Conservation (phyloP, 441 rosid species). For the Euphorbia schlechtendalii region DNA sequence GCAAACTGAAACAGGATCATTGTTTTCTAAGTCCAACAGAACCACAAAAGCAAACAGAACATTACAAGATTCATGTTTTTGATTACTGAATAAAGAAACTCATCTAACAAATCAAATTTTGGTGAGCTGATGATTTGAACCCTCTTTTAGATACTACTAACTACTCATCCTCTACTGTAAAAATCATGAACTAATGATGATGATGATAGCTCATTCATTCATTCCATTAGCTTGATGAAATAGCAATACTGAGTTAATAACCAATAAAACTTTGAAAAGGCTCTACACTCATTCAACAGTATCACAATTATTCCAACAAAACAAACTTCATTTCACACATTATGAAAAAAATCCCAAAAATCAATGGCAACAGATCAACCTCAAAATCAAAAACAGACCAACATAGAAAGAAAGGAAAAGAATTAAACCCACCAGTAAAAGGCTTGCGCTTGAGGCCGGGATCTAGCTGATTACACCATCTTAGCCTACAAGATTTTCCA, state of each 20-base stretch:
- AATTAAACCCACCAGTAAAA: constrained; percentile 47
- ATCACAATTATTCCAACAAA: background rate
- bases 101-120: background rate
- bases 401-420: background rate
- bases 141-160: background rate
- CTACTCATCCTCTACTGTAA: background rate
- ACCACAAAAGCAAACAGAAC: background rate
- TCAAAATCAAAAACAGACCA: background rate
- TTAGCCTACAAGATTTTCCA: constrained; percentile 86
- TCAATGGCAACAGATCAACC: background rate
- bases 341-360: background rate
- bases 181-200: constrained; percentile 3
- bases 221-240: background rate
- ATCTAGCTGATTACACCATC: constrained; percentile 96
- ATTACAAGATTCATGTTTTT: background rate
- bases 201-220: too few species aligned
- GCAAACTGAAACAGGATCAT: background rate
- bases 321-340: background rate
- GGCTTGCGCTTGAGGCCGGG: constrained; percentile 85
- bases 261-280: too few species aligned
- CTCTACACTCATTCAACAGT: background rate
- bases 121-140: background rate
- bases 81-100: background rate
- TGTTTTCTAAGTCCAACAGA: background rate
- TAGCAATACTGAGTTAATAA: too few species aligned